A percentile compares a stretch with the other conserved stretches of the same genome.
Evolutionary conservation across 2,329 filamentous ascomycete genomes (phyloP).

Genomic region (Cladosporium cucumerinum): DNA sequence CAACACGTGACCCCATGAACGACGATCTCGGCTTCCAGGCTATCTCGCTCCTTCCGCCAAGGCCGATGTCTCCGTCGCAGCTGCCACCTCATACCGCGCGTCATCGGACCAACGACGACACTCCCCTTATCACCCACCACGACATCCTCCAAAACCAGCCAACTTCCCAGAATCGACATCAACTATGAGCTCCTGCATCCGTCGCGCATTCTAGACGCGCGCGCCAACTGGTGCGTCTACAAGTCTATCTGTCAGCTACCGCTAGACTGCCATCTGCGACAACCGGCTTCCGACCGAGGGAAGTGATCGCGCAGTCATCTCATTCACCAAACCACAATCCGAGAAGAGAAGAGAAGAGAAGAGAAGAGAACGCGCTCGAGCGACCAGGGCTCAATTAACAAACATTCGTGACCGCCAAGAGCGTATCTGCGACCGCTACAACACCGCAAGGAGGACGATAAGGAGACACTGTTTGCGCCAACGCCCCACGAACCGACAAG

Average conservation of each 20-base stretch:
- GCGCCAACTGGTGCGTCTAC: slow-evolving; percentile 15
- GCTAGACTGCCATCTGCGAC: slow-evolving; percentile 23
- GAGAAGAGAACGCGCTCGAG: neutral
- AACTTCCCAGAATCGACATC: neutral
- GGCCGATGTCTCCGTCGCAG: slow-evolving; percentile 8
- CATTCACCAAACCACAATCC: slow-evolving; percentile 1
- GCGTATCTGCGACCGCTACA: neutral
- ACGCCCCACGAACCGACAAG: slow-evolving; percentile 18
- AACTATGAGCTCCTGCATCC: slow-evolving; percentile 14
- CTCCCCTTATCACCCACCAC: slow-evolving; percentile 20
- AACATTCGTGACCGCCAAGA: slow-evolving; percentile 13
- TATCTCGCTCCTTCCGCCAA: slow-evolving; percentile 9
- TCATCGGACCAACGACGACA: slow-evolving; percentile 16
- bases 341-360: neutral
- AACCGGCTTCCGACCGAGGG: slow-evolving; percentile 36
- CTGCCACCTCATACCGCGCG: slow-evolving; percentile 16
- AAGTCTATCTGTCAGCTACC: slow-evolving; percentile 15
- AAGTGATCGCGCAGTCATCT: slow-evolving; percentile 24
- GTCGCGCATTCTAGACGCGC: slow-evolving; percentile 34
- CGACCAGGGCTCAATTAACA: neutral
- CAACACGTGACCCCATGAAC: neutral
- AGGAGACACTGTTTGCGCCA: slow-evolving; percentile 6
- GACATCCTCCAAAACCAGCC: slow-evolving; percentile 3
- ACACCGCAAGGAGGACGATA: neutral
- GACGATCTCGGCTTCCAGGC: slow-evolving; percentile 2